Evolutionary conservation across 139 green algal species (phyloP), one percentile per base, ranked within the genome.

Genomic region (Eudorina sp.): DNA sequence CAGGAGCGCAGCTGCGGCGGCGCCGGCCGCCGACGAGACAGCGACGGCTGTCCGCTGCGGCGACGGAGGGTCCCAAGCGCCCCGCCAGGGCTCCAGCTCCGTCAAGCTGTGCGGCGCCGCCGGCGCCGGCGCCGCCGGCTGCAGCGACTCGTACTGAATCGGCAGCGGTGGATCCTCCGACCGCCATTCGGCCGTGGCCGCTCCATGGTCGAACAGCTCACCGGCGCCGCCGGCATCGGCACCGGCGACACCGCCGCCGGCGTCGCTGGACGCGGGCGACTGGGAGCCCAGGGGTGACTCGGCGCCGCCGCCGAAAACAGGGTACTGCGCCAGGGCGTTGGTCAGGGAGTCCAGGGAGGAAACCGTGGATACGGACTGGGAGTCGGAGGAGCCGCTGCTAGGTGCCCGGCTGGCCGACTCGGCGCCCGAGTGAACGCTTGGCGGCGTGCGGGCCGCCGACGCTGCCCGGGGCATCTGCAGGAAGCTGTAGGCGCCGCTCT

Each of bases 111-210:
- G 18, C 31, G 5, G n/a, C 13, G 70, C 2, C 46, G 3, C 31
- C 0, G 46, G 23, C 25, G 34, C 3, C 16, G n/a, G 16, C n/a
- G 80, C 18, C 29, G 43, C 2, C 0, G 27, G 29, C 55, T 77
- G 80, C 62, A 55, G 43, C 25, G 81, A 46, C 64, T 87, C 62
- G 18, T 68, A 79, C 81, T 87, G 81, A 13, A 87, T 78, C 0
- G 81, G 81, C 62, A 87, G 7, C 11, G 41, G 79, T 9, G 46
- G 38, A n/a, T 2, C 29, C 46, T 43, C 16, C 46, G 46, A 29
- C 1, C 11, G 16, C 69, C 5, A 3, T 36, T n/a, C 18, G 19
- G 72, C 29, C 43, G 13, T 25, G 34, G 34, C 11, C n/a, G 64
- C 64, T 74, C 25, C 34, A 43, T 2, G 29, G 29, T n/a, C n/a